Base-by-base conservation (phyloP, 176 grass and related monocot species). In the Eleusine indica region DNA sequence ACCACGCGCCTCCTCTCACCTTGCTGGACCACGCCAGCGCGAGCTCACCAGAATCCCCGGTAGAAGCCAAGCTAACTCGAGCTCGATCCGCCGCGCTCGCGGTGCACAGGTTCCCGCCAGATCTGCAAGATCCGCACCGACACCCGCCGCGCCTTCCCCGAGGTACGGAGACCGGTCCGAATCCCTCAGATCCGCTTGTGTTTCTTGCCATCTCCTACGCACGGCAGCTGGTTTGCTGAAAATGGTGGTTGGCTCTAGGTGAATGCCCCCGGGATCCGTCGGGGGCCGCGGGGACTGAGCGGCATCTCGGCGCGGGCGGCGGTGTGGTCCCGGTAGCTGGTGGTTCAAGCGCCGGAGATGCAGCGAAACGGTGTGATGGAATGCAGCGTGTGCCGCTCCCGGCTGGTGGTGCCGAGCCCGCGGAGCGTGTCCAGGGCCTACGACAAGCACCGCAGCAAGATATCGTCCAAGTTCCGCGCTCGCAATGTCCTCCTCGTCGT, bases 391-490 rank as follows among this genome's bases (percentile, higher is more conserved):
- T 97, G 94, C 87, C 94, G 63, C 80, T 91, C 91, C 67, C 88
- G 92, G 75, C 74, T 97, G 88, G 87, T 88, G 80, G 91, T 83
- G 79, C 89, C 91, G 65, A 91, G 91, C 77, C 87, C 94, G n/a
- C 90, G 89, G 74, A 94, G 91, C 67, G 78, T 97, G 70, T 97
- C 94, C 48, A 91, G 84, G 89, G 94, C 94, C 40, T 97, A 97
- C 75, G 91, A 97, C 86, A 97, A 91, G 91, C 94, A 97, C 80
- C 90, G 87, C 54, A 88, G 68, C 89, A 97, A 94, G 82, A 87
- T 97, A 73, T 90, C 91, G 11, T 91, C 94, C 40, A 97, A 94
- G 71, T 78, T 86, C 80, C 89, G 87, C 37, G 91, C 89, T 73
- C 91, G 93, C 67, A 97, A 94, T 21, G 66, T 97, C 79, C 71